These are phyloP conservation scores for Waitea zeae DNA, from an alignment of 1,284 basidiomycete species.

Conservation along the genomic window DNA sequence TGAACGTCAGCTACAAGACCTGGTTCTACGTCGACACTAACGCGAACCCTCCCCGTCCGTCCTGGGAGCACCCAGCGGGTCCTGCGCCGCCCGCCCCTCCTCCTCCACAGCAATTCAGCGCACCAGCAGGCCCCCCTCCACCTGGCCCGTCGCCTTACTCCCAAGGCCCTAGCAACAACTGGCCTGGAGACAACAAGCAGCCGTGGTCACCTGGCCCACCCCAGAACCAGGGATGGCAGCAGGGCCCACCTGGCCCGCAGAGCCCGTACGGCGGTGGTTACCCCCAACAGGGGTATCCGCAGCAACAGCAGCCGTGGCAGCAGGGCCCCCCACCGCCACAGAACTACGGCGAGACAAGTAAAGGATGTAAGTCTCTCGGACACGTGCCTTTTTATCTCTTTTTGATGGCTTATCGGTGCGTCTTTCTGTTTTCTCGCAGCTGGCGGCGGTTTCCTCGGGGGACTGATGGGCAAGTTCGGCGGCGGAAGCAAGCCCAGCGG, in stretches of 20 bases:
- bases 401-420: too few species aligned
- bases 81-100: constrained; percentile 19
- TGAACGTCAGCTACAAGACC: constrained; percentile 33
- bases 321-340: too few species aligned
- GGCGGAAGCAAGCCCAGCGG: neutral
- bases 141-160: constrained; percentile 11
- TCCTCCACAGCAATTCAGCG: constrained; percentile 20
- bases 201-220: neutral
- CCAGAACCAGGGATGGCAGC: constrained; percentile 10
- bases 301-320: too few species aligned
- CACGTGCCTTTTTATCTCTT: too few species aligned
- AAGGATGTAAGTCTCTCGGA: too few species aligned
- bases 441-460: constrained; percentile 1
- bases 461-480: neutral
- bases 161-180: constrained; percentile 6
- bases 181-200: neutral
- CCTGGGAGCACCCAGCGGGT: constrained; percentile 50
- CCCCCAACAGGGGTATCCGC: neutral
- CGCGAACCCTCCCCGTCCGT: constrained; percentile 39
- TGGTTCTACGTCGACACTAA: constrained; percentile 62
- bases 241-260: constrained; percentile 5
- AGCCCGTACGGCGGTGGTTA: neutral
- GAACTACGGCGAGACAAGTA: too few species aligned
- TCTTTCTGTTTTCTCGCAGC: too few species aligned
- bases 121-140: constrained; percentile 26